Evolutionary conservation across 192 early-diverging fungal genomes (phyloP), one percentile per base, ranked within the genome.

Genomic region (Coemansia sp.): DNA sequence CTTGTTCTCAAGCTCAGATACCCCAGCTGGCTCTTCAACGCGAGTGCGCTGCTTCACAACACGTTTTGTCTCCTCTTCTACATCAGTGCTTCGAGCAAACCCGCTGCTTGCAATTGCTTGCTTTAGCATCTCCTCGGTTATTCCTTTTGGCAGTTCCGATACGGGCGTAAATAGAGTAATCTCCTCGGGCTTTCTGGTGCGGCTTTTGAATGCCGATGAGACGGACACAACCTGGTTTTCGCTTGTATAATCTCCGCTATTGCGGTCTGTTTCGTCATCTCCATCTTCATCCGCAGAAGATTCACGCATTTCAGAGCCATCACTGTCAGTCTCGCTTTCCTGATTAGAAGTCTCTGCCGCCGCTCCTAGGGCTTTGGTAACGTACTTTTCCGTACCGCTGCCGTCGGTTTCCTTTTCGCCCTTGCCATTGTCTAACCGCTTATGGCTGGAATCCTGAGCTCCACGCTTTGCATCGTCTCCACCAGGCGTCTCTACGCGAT

Each of bases 101-200:
- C 77, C 81, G 32, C 77, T 84, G 37, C 64, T 70, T 9, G 76
- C 81, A 18, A 84, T 70, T n/a, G 81, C 81, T 40, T 68, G 63
- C 37, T 65, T 78, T 18, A 84, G 68, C 81, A 84, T 84, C 6
- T 79, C 81, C n/a, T 72, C 53, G 1, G 81, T 84, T 19, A 84
- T 84, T 18, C 81, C 81, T 15, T 48, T 42, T 0, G 81, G 81
- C 21, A 84, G 68, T 58, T 75, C 77, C 0, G 80, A 67, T 50
- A 64, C 70, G n/a, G 80, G 75, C n/a, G 80, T 77, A 32, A 65
- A 62, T 32, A 83, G 54, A 16, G 57, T 74, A 9, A 83, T 67
- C 8, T 83, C 75, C 18, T 71, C 80, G 26, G 43, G 68, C 39
- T 67, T 56, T 23, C 52, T 72, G 12, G 61, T 7, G 3, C 63